These are phyloP conservation scores for Oryza meyeriana DNA, from an alignment of 176 grass and related monocot species.

Conservation along the genomic window DNA sequence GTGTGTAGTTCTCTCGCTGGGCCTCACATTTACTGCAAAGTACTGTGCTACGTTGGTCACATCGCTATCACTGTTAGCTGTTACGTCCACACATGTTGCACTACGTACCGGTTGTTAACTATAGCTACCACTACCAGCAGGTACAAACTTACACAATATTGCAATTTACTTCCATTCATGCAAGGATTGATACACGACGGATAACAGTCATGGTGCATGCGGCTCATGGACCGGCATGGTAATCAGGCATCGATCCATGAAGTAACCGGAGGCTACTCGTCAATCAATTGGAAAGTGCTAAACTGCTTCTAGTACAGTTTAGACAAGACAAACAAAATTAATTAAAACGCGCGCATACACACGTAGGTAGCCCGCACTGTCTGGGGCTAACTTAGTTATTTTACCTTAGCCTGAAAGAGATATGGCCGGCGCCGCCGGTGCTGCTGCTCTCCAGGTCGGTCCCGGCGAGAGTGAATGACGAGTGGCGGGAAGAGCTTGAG, in stretches of 20 bases:
- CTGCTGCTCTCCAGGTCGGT: constrained; percentile 23
- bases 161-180: background rate
- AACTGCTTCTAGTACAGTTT: background rate
- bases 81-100: constrained; percentile 1
- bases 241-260: background rate
- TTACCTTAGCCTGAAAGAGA: constrained; percentile 29
- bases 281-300: background rate
- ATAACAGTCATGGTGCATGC: background rate
- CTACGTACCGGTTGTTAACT: background rate
- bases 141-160: background rate
- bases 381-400: background rate
- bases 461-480: constrained; percentile 39
- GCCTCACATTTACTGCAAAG: background rate
- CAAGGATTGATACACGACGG: background rate
- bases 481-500: constrained; percentile 5
- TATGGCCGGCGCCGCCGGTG: background rate
- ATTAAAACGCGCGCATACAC: background rate
- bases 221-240: background rate
- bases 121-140: background rate
- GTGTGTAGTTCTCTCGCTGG: constrained; percentile 7
- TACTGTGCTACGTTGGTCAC: constrained; percentile 2
- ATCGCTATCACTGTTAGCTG: background rate
- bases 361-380: background rate
- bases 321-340: constrained; percentile 3
- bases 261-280: background rate